These are phyloP conservation scores for Aspergillus niger DNA, from an alignment of 2,329 filamentous ascomycete species.

Conservation along the genomic window DNA sequence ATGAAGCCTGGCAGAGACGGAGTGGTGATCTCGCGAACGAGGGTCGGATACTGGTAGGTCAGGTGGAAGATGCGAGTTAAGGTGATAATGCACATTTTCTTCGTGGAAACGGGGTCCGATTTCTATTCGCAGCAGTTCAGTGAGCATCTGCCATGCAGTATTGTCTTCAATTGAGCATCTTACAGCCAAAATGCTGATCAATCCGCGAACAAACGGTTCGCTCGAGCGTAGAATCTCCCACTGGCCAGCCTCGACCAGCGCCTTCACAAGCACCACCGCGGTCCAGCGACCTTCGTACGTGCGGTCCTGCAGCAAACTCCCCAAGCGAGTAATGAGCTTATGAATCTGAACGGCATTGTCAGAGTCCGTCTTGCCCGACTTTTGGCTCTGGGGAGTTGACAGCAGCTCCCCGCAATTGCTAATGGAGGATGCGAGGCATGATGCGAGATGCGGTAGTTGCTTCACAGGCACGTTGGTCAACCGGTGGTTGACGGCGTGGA, in stretches of 20 bases:
- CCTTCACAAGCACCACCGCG: constrained; percentile 77
- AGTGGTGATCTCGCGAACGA: constrained; percentile 84
- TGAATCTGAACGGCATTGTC: constrained; percentile 73
- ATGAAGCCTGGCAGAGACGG: constrained; percentile 76
- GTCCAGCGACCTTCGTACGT: constrained; percentile 74
- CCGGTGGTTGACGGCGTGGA: constrained; percentile 49
- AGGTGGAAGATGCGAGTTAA: constrained; percentile 82
- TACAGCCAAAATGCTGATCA: constrained; percentile 74
- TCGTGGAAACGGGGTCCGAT: constrained; percentile 72
- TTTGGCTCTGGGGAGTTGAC: constrained; percentile 61
- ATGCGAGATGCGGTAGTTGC: constrained; percentile 72
- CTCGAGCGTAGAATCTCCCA: constrained; percentile 76
- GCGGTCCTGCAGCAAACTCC: constrained; percentile 75
- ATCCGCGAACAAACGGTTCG: constrained; percentile 73
- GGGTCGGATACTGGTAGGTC: constrained; percentile 77
- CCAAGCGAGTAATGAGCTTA: constrained; percentile 77
- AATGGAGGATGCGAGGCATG: constrained; percentile 63
- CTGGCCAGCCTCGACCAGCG: constrained; percentile 77
- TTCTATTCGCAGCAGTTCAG: constrained; percentile 55
- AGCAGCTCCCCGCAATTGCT: constrained; percentile 61
- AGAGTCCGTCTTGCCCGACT: constrained; percentile 62
- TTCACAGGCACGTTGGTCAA: constrained; percentile 71
- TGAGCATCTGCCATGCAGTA: constrained; percentile 1
- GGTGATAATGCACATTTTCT: constrained; percentile 74
- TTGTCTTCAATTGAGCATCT: constrained; percentile 15